Conservation (phyloP, 169 alveolate species). For the Neospora caninum region DNA sequence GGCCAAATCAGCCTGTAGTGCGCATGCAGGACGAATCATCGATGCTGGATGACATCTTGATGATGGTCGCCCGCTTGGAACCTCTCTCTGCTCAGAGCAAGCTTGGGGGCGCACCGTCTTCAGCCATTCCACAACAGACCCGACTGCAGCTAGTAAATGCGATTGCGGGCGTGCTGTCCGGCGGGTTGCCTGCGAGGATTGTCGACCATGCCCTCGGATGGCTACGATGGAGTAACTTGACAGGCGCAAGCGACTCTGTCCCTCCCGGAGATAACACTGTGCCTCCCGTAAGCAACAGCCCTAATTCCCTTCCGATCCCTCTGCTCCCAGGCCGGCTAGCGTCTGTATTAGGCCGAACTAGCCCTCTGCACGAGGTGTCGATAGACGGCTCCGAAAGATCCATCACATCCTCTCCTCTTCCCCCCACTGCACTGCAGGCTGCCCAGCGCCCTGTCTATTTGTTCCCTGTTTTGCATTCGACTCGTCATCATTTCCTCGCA, state of each 20-base stretch:
- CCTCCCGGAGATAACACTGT: neutral
- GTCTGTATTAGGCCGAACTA: neutral
- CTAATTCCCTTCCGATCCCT: neutral
- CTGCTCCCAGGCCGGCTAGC: neutral
- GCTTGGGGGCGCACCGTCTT: neutral
- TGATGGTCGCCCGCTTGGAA: neutral
- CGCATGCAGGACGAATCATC: neutral
- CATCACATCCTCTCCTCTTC: neutral
- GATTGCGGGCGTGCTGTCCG: neutral
- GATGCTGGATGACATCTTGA: neutral
- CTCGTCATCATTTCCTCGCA: too few relatives aligned
- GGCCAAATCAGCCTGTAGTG: slow-evolving; percentile 7
- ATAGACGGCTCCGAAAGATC: neutral
- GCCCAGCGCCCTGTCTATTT: neutral
- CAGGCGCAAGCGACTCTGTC: neutral
- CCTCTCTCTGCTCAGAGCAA: neutral
- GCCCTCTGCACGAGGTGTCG: neutral
- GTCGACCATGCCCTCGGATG: neutral
- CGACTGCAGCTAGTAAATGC: neutral
- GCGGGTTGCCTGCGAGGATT: neutral
- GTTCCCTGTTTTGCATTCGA: neutral
- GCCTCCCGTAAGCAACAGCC: neutral
- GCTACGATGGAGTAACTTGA: neutral
- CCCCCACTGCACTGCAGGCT: neutral
- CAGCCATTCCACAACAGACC: neutral